Base-by-base conservation (phyloP, 495 filamentous ascomycete species). In the Xylaria castorea region DNA sequence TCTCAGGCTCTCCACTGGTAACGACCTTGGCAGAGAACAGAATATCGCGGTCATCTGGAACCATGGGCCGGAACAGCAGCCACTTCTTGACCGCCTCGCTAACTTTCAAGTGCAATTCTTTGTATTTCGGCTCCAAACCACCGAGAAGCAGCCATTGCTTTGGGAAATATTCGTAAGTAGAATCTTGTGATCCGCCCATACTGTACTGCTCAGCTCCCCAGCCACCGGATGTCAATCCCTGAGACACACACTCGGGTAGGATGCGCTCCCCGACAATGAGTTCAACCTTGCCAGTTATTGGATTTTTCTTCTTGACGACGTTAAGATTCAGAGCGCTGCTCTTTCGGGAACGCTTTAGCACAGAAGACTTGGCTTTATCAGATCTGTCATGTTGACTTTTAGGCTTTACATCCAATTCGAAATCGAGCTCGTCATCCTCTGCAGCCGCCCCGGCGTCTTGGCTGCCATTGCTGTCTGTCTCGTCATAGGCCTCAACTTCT, bases 91-190 rank as follows among this genome's bases (percentile, higher is more conserved):
- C 89, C 1, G 89, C 87, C 7, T 93, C 88, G 64, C 90, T 88
- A 32, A 90, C 88, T 66, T 87, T 90, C 66, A 91, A 86, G 79
- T 98, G 97, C 91, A 98, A 91, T 18, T 83, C 86, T 67, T 86
- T 87, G 79, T 99, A 99, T 80, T 97, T 93, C 4, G 91, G 87
- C 67, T 90, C 91, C 34, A 90, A 82, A 14, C 95, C 97, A 68
- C 96, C 97, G 18, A 98, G 88, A 32, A 99, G 88, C 7, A 91
- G 73, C 76, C 86, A 91, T 78, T 91, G 81, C 78, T 99, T 99
- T 32, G 97, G 92, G 65, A 99, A 87, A 79, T 99, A 99, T 79
- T 99, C 96, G 79, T 98, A 98, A 2, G 93, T 90, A 20, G 94
- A 97, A 79, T 98, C 96, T 68, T 94, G 91, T 80, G 90, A 89